Evolutionary conservation across 2,329 filamentous ascomycete species (phyloP), one percentile per base, ranked within the genome.

Genomic region (Xylaria sp.): DNA sequence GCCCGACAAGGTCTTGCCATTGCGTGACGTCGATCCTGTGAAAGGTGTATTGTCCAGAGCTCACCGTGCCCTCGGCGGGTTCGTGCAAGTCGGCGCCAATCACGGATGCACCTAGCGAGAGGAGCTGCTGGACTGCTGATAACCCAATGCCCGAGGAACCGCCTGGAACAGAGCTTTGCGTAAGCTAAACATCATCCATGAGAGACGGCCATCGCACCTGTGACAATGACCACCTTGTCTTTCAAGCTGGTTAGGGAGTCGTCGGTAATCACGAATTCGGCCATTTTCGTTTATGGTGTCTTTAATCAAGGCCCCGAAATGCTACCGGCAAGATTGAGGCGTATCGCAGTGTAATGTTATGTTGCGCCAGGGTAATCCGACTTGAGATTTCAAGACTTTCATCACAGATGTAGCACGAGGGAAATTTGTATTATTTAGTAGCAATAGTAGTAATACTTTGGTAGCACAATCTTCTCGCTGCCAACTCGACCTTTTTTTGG

Each of bases 71-170:
- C 0, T 80, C 76, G 0, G 82, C 79, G 1, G 83, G 78, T 46
- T 58, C 23, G 48, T 85, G 83, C 51, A 89, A 68, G 73, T 91
- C 89, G 43, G 81, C 85, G 31, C 83, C 84, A 67, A 89, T 82
- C 20, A 90, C 87, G 18, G 80, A 82, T 33, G 87, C 88, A 23
- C 87, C 88, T 0, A 84, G 76, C 0, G 82, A 78, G 8, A 90
- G 79, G 15, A 89, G 82, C 1, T 86, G 79, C 9, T 83, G 77
- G 8, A 84, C 82, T 0, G 88, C 89, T 63, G 86, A 86, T 15
- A 89, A 82, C 39, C 88, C 88, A 62, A 90, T 90, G 18, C 89
- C 89, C 2, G 87, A 88, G 0, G 86, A 87, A 65, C 86, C 86
- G 58, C 88, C 87, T 84, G 64, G 12, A 31, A 36, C 18, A 20